Evolutionary conservation across 129 eudicot species (phyloP).

Genomic region (Helichrysum umbraculigerum): DNA sequence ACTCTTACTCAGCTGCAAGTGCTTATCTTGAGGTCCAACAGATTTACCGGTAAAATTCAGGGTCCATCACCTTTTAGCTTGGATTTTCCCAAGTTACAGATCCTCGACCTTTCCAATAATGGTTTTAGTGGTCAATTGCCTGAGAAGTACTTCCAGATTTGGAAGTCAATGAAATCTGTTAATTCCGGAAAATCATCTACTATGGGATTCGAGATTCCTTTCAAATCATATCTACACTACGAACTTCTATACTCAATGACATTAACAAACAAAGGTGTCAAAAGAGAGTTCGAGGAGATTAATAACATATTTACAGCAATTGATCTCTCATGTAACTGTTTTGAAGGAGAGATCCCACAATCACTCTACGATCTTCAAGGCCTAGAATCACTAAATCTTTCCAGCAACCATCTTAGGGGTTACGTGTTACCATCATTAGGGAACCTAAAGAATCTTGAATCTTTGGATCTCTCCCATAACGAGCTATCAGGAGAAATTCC

Average conservation of each 20-base stretch:
- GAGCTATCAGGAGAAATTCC: constrained; percentile 33
- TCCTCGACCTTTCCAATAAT: constrained; percentile 37
- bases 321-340: constrained; percentile 39
- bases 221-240: no score
- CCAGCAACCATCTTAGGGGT: constrained; percentile 30
- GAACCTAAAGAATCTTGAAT: constrained; percentile 29
- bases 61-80: not conserved
- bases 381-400: constrained; percentile 32
- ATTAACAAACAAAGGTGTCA: constrained; percentile 15
- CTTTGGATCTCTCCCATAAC: constrained; percentile 36
- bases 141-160: not conserved
- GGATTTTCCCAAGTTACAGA: constrained; percentile 20
- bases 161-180: constrained; percentile 26
- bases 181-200: not conserved
- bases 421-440: not conserved
- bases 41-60: constrained; percentile 10
- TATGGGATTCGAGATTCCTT: not conserved
- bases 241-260: not conserved
- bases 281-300: not conserved
- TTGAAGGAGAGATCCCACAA: constrained; percentile 32
- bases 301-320: constrained; percentile 4
- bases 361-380: constrained; percentile 21
- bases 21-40: constrained; percentile 17
- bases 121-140: constrained; percentile 29
- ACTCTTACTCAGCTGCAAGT: constrained; percentile 11